A percentile compares a stretch with the other conserved stretches of the same genome.
These are phyloP conservation scores for Yarrowia yakushimensis DNA, from an alignment of 805 yeast genomes.

Conservation along the genomic window DNA sequence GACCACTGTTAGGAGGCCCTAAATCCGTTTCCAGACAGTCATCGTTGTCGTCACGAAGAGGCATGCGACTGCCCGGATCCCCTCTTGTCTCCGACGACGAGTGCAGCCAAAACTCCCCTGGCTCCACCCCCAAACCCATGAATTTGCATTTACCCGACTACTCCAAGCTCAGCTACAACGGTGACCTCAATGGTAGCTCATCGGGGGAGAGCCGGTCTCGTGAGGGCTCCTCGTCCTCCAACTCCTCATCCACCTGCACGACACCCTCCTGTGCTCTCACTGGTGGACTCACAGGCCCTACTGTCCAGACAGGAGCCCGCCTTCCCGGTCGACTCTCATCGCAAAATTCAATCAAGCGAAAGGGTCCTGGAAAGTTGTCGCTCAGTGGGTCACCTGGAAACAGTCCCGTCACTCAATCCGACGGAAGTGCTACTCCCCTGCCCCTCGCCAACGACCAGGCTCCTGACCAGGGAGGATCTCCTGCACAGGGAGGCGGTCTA, in stretches of 20 bases:
- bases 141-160: slow-evolving; percentile 26
- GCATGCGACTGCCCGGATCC: slow-evolving; percentile 34
- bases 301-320: neutral
- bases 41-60: slow-evolving; percentile 40
- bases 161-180: slow-evolving; percentile 29
- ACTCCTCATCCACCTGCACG: neutral
- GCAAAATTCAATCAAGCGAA: slow-evolving; percentile 14
- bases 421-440: slow-evolving; percentile 33
- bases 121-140: slow-evolving; percentile 35
- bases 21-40: slow-evolving; percentile 31
- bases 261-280: neutral
- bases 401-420: slow-evolving; percentile 33
- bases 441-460: slow-evolving; percentile 26
- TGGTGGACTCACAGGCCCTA: slow-evolving; percentile 28
- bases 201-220: slow-evolving; percentile 33
- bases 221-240: slow-evolving; percentile 13
- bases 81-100: slow-evolving; percentile 26
- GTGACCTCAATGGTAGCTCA: slow-evolving; percentile 22
- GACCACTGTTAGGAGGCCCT: slow-evolving; percentile 25
- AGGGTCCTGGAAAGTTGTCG: slow-evolving; percentile 17
- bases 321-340: slow-evolving; percentile 18
- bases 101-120: slow-evolving; percentile 35
- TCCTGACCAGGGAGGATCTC: slow-evolving; percentile 23
- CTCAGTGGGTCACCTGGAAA: slow-evolving; percentile 29
- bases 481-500: slow-evolving; percentile 34